These are phyloP conservation scores for Citrus trifoliata DNA, from an alignment of 345 rosid species.

Conservation along the genomic window DNA sequence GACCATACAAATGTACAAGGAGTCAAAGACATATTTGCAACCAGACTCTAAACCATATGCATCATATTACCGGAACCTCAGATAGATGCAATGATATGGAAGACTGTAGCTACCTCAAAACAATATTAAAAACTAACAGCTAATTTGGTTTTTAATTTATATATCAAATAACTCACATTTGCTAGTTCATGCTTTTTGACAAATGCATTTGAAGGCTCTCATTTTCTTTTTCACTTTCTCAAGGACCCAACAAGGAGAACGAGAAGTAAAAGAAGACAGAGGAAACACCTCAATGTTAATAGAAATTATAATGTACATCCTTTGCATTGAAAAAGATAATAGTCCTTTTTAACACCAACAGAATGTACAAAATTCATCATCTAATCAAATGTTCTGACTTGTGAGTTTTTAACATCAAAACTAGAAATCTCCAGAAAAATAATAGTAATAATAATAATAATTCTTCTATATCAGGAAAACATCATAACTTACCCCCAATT, in stretches of 20 bases:
- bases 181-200: neutral
- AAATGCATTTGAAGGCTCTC: neutral
- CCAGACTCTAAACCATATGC: neutral
- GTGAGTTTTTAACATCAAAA: neutral
- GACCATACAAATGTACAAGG: neutral
- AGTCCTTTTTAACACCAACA: neutral
- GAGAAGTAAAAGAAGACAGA: neutral
- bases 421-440: neutral
- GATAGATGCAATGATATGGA: neutral
- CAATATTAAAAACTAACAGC: neutral
- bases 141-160: neutral
- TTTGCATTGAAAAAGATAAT: neutral
- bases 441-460: no score
- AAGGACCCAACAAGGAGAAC: neutral
- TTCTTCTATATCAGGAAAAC: no score
- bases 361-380: neutral
- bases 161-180: neutral
- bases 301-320: neutral
- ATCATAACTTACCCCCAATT: neutral
- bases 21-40: neutral
- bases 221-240: neutral
- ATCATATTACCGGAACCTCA: neutral
- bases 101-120: neutral
- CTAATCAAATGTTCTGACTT: neutral
- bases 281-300: neutral